A percentile compares a stretch with the other conserved stretches of the same genome.
Conservation (phyloP, 2,329 filamentous ascomycete genomes). For the Emmonsiellopsis sp. region DNA sequence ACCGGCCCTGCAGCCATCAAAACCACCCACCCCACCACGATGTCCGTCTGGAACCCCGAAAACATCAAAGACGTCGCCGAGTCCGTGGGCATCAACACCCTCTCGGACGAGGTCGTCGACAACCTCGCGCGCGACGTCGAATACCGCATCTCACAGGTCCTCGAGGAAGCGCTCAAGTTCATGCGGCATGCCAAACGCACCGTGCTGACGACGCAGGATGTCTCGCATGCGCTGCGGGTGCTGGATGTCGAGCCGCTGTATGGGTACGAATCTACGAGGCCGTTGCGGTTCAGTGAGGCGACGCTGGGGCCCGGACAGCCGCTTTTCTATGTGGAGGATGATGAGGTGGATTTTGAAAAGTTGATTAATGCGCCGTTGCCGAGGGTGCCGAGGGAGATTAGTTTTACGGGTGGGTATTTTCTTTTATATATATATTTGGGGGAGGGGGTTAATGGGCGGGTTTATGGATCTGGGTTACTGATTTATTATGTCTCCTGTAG, state of each 20-base stretch:
- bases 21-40: constrained; percentile 18
- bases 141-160: constrained; percentile 85
- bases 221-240: constrained; percentile 73
- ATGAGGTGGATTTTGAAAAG: constrained; percentile 98
- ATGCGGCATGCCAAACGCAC: constrained; percentile 90
- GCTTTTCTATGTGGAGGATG: constrained; percentile 94
- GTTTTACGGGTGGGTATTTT: constrained; percentile 64
- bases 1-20: no score
- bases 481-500: constrained; percentile 36
- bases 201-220: constrained; percentile 78
- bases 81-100: constrained; percentile 74
- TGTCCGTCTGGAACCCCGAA: constrained; percentile 86
- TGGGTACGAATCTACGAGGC: constrained; percentile 87
- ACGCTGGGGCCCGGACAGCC: constrained; percentile 89
- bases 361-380: constrained; percentile 92
- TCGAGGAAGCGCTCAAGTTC: constrained; percentile 88
- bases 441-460: background rate
- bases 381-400: constrained; percentile 87
- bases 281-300: constrained; percentile 85
- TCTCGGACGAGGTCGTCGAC: constrained; percentile 79
- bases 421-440: background rate
- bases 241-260: constrained; percentile 93
- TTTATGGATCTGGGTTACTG: constrained; percentile 4
- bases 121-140: constrained; percentile 89
- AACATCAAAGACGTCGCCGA: constrained; percentile 95